These are phyloP conservation scores for Bipolaris zeicola DNA, from an alignment of 2,329 filamentous ascomycete genomes.

Conservation along the genomic window DNA sequence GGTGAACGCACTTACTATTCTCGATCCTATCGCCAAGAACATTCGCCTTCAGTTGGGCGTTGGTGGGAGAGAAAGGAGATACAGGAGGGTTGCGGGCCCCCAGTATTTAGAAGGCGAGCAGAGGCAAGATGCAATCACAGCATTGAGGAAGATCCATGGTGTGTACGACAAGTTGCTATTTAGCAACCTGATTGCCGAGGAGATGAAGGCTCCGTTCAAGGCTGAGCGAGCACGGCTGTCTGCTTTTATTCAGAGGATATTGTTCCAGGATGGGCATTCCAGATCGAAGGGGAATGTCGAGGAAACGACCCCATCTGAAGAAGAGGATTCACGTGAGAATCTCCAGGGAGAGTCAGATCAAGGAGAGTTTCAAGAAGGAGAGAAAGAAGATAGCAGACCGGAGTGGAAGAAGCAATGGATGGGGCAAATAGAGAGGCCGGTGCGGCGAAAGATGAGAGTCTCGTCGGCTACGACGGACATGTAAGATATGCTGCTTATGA, in stretches of 20 bases:
- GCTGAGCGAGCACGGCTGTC: conserved; percentile 32
- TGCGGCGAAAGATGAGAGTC: conserved; percentile 2
- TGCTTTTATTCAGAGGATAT: conserved; percentile 32
- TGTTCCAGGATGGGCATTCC: conserved; percentile 12
- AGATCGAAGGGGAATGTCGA: neutral
- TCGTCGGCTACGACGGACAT: conserved; percentile 1
- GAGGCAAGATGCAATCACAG: conserved; percentile 34
- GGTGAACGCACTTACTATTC: conserved; percentile 34
- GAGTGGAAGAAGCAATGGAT: conserved; percentile 24
- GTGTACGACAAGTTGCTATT: conserved; percentile 40
- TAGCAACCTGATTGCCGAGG: conserved; percentile 38
- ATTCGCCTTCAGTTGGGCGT: conserved; percentile 40
- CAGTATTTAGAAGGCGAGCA: conserved; percentile 21
- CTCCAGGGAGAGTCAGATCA: conserved; percentile 4
- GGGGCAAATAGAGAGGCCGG: conserved; percentile 18
- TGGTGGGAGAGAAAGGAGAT: conserved; percentile 18
- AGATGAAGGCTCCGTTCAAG: conserved; percentile 37
- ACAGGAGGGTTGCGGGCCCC: conserved; percentile 13
- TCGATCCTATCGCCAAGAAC: conserved; percentile 34
- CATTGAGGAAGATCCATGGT: conserved; percentile 36
- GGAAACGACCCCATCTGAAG: conserved; percentile 5
- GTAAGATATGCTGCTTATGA: conserved; percentile 1
- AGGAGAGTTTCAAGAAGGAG: neutral
- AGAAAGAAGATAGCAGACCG: conserved; percentile 2
- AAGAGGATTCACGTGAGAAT: conserved; percentile 21